Base-by-base conservation (phyloP, 495 filamentous ascomycete species). In the Hyphodiscus hymeniophilus region DNA sequence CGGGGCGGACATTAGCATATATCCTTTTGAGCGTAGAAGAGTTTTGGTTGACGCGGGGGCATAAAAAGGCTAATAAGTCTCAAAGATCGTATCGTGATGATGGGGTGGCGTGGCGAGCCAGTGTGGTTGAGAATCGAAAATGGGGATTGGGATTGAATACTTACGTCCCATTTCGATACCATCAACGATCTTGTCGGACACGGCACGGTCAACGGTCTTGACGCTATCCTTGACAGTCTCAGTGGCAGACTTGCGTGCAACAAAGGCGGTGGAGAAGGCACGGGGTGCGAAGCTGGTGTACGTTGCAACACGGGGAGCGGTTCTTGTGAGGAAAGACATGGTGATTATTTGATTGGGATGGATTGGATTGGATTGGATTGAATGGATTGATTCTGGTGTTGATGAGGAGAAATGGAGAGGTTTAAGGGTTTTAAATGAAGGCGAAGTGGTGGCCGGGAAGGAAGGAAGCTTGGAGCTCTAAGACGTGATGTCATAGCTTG, bases 181-280 rank as follows among this genome's bases (percentile, higher is more conserved):
- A 43, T 74, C 73, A 26, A 78, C 73, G 1, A 77, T 43, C 66
- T 77, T 78, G 51, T 76, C 70, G 15, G 65, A 63, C 17, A 78
- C 70, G 48, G 66, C 65, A 35, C 71, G 64, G 57, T 78, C 71
- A 15, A 74, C 72, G 0, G 45, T 48, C 65, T 77, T 72, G 54
- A 73, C 58, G 11, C 63, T 65, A 44, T 77, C 73, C 60, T 74
- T 78, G 42, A 70, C 70, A 6, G 64, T 31, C 32, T 77, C 71
- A 42, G 66, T 57, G 6, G 66, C 63, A 3, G 63, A 55, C 60
- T 76, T 77, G n/a, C 34, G 50, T 7, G 22, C 11, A 0, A 33
- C 47, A 7, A 57, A 54, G 48, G 55, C 63, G 23, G 66, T 69
- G 31, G 64, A 69, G 62, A 76, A 75, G 20, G 70, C 57, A n/a